Evolutionary conservation across 345 rosid genomes (phyloP).

Genomic region (Salix brachista): DNA sequence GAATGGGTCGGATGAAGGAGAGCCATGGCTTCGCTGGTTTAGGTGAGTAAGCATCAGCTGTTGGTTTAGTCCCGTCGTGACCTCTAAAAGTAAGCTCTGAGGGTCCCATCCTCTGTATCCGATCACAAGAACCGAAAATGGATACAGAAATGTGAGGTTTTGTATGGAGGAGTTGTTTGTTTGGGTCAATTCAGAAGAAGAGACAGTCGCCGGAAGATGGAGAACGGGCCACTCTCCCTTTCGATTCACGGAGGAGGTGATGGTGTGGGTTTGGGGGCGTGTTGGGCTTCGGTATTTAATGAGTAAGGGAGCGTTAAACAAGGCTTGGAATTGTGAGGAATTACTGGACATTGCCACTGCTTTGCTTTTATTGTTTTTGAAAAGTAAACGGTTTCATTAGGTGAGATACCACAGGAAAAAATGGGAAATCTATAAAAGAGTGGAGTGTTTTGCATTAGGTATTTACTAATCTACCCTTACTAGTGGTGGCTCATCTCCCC

Average conservation of each 20-base stretch:
- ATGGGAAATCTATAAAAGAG: neutral
- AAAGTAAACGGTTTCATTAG: constrained; percentile 18
- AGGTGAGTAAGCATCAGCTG: constrained; percentile 53
- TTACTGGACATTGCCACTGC: constrained; percentile 26
- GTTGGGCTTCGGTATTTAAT: constrained; percentile 10
- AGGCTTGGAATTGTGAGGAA: neutral
- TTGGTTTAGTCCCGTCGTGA: constrained; percentile 54
- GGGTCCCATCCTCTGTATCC: constrained; percentile 39
- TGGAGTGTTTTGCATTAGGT: neutral
- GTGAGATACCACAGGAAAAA: neutral
- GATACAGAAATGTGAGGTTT: neutral
- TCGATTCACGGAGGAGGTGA: neutral
- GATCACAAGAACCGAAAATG: neutral
- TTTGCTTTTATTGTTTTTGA: neutral
- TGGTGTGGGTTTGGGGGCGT: neutral
- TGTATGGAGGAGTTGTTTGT: neutral
- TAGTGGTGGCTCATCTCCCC: neutral
- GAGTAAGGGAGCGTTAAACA: neutral
- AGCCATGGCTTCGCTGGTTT: constrained; percentile 78
- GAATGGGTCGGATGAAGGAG: constrained; percentile 51
- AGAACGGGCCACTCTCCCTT: neutral
- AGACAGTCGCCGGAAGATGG: constrained; percentile 1
- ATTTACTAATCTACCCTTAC: neutral
- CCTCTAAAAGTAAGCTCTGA: constrained; percentile 78
- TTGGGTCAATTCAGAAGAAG: neutral